A percentile compares a stretch with the other conserved stretches of the same genome.
phyloP scores from a whole-genome alignment of 129 eudicot species.

The Flaveria brownii region DNA sequence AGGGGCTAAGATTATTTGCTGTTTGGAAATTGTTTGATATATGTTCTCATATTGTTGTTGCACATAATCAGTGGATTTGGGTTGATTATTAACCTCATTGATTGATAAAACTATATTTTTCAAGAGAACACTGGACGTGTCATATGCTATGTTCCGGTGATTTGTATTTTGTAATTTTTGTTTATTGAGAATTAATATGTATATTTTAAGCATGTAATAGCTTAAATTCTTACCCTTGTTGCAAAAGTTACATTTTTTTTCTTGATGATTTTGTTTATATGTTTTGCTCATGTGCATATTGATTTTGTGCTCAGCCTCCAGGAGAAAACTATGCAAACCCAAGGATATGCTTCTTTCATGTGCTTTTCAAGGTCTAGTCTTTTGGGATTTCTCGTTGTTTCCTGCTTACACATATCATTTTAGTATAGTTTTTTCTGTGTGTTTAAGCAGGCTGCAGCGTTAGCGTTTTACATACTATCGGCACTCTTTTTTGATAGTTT shows the following conservation, averaged over 20 bases:
- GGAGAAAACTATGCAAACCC: constrained; percentile 93
- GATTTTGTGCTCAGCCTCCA: constrained; percentile 51
- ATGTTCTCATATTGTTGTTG: neutral
- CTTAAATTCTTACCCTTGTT: too few species aligned
- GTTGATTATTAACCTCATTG: constrained; percentile 13
- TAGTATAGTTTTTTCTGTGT: neutral
- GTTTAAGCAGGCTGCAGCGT: constrained; percentile 75
- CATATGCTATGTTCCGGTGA: neutral
- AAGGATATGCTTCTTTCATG: constrained; percentile 89
- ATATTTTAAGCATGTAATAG: too few species aligned
- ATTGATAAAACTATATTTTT: neutral
- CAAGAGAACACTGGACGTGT: neutral
- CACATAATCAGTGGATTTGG: constrained; percentile 2
- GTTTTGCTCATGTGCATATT: constrained; percentile 11
- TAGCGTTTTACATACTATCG: constrained; percentile 94
- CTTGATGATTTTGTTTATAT: too few species aligned
- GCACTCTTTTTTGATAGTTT: constrained; percentile 80
- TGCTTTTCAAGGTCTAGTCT: constrained; percentile 78
- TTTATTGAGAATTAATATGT: too few species aligned
- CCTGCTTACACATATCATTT: neutral
- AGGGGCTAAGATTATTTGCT: too few species aligned
- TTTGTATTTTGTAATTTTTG: too few species aligned
- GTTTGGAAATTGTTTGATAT: neutral
- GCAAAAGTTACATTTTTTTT: too few species aligned
- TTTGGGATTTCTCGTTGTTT: constrained; percentile 1